phyloP scores from a whole-genome alignment of 805 yeast genomes.

The Candida suzukii region DNA sequence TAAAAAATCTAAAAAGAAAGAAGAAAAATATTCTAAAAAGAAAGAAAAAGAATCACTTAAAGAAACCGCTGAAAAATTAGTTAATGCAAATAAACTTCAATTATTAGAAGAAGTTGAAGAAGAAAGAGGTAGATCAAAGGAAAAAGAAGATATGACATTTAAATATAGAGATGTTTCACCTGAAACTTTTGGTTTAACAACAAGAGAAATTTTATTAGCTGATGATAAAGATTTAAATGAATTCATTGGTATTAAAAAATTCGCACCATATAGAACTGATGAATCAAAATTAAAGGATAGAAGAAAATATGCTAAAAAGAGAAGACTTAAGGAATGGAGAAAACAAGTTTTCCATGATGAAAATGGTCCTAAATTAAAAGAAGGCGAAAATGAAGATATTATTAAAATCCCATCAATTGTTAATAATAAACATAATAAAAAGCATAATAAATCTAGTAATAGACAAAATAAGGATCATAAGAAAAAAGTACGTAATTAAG shows the following conservation, averaged over 20 bases:
- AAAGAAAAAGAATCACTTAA: conserved; percentile 55
- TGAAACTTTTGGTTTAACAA: conserved; percentile 78
- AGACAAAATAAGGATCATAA: conserved; percentile 8
- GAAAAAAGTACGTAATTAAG: conserved; percentile 1
- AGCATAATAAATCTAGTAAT: conserved; percentile 21
- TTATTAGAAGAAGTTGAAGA: conserved; percentile 64
- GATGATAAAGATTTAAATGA: conserved; percentile 82
- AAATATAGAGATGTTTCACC: conserved; percentile 94
- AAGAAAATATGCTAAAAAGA: conserved; percentile 77
- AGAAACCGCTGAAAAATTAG: conserved; percentile 67
- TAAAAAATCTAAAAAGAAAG: conserved; percentile 49
- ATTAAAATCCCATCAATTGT: conserved; percentile 22
- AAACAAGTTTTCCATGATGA: conserved; percentile 66
- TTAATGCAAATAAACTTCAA: conserved; percentile 63
- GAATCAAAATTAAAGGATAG: conserved; percentile 71
- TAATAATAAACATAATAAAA: conserved; percentile 17
- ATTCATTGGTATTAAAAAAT: conserved; percentile 80
- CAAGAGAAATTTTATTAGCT: conserved; percentile 84
- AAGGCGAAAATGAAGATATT: conserved; percentile 25
- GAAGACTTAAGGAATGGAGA: conserved; percentile 85
- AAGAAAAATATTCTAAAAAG: conserved; percentile 46
- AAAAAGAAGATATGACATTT: conserved; percentile 51
- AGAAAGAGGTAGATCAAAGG: conserved; percentile 52
- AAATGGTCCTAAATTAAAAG: conserved; percentile 35
- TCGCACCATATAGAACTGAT: conserved; percentile 84